A percentile compares a stretch with the other conserved stretches of the same genome.
These are phyloP conservation scores for Luffa aegyptiaca DNA, from an alignment of 306 rosid genomes.

Conservation along the genomic window DNA sequence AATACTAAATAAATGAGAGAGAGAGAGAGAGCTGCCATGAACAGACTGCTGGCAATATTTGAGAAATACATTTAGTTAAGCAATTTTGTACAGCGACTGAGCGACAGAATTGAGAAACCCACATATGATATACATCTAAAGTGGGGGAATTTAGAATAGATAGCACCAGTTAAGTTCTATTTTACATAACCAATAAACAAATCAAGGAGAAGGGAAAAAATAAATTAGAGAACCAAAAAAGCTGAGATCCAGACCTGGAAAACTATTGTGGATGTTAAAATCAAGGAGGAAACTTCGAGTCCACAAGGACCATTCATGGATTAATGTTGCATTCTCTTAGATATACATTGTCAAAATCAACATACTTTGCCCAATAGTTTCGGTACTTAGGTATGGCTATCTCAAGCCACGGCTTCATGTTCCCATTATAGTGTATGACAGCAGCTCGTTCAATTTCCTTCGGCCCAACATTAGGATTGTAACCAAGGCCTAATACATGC, in stretches of 20 bases:
- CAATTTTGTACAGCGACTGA: background rate
- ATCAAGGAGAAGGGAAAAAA: background rate
- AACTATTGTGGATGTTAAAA: slow-evolving; percentile 7
- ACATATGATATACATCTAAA: background rate
- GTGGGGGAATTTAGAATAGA: background rate
- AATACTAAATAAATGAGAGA: background rate
- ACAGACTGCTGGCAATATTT: background rate
- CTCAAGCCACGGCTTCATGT: slow-evolving; percentile 79
- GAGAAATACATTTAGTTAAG: background rate
- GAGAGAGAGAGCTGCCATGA: background rate
- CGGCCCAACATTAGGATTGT: slow-evolving; percentile 45
- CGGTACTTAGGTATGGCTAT: slow-evolving; percentile 59
- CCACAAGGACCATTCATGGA: slow-evolving; percentile 23
- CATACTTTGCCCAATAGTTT: slow-evolving; percentile 43
- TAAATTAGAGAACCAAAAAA: background rate
- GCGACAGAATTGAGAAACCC: background rate
- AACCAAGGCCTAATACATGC: slow-evolving; percentile 71
- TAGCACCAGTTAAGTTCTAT: background rate
- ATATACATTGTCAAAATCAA: slow-evolving; percentile 38
- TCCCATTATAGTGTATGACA: slow-evolving; percentile 65
- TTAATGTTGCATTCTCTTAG: slow-evolving; percentile 64
- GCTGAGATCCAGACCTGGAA: slow-evolving; percentile 7
- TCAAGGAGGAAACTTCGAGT: background rate
- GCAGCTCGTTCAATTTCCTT: slow-evolving; percentile 55
- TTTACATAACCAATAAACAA: slow-evolving; percentile 9